These are phyloP conservation scores for Kluyveromyces lactis DNA, from an alignment of 805 yeast species.

Conservation along the genomic window DNA sequence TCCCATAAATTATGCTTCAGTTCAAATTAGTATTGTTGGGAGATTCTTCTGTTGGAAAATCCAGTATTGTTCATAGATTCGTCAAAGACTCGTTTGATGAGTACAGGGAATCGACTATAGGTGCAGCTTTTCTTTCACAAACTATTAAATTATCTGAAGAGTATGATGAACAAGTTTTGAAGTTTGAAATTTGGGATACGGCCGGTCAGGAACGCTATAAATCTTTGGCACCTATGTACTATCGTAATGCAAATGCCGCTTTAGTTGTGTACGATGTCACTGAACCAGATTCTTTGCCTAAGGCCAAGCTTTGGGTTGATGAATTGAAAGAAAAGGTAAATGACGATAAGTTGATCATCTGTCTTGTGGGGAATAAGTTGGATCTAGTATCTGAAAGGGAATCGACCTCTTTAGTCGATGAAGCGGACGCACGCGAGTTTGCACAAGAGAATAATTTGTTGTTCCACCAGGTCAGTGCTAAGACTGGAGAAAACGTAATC, in stretches of 20 bases:
- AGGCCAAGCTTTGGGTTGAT: constrained; percentile 86
- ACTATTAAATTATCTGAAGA: constrained; percentile 37
- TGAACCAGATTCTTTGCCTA: constrained; percentile 57
- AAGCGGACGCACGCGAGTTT: constrained; percentile 43
- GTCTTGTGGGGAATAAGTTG: constrained; percentile 78
- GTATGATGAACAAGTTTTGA: constrained; percentile 27
- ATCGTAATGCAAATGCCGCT: constrained; percentile 75
- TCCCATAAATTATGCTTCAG: constrained; percentile 32
- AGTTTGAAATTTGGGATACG: constrained; percentile 83
- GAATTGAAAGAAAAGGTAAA: constrained; percentile 82
- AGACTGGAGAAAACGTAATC: constrained; percentile 43
- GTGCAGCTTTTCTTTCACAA: constrained; percentile 96
- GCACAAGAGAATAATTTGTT: constrained; percentile 44
- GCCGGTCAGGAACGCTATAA: constrained; percentile 92
- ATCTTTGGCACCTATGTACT: constrained; percentile 76
- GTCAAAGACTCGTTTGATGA: constrained; percentile 67
- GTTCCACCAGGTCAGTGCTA: constrained; percentile 51
- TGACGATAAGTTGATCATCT: constrained; percentile 62
- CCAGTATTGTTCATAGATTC: constrained; percentile 75
- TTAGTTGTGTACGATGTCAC: constrained; percentile 82
- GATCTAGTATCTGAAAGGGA: constrained; percentile 47
- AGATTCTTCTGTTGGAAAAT: constrained; percentile 79
- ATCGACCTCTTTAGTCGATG: constrained; percentile 37
- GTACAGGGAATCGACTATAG: constrained; percentile 84
- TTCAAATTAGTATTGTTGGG: constrained; percentile 69